A percentile compares a stretch with the other conserved stretches of the same genome.
Conservation (phyloP, 164 flowering plant species). For the Cinnamomum micranthum region DNA sequence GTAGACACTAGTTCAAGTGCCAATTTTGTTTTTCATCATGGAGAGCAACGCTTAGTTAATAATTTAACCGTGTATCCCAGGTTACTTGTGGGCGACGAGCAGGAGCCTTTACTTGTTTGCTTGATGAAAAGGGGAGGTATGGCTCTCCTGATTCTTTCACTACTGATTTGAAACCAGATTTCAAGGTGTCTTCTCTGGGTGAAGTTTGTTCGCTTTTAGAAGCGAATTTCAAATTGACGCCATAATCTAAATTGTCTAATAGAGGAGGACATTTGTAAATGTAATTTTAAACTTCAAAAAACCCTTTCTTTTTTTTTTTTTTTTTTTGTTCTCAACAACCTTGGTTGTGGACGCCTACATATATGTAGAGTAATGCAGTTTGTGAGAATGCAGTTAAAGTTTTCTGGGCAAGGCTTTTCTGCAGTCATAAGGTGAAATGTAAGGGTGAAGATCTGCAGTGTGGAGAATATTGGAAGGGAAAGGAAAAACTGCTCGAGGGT, state of each 20-base stretch:
- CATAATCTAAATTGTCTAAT: conserved; percentile 22
- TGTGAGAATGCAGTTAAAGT: not conserved
- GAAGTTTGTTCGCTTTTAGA: conserved; percentile 55
- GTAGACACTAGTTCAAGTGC: not conserved
- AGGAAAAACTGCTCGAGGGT: not conserved
- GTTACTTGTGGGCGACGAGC: conserved; percentile 87
- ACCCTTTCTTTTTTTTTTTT: too few species aligned
- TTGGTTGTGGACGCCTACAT: not conserved
- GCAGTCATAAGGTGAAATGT: not conserved
- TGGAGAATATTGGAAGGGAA: not conserved
- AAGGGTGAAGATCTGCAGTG: not conserved
- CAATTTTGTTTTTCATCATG: not conserved
- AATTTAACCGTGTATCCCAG: conserved; percentile 24
- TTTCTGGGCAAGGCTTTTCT: not conserved
- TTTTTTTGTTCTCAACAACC: not conserved
- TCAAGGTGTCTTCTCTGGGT: conserved; percentile 66
- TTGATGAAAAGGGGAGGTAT: conserved; percentile 85
- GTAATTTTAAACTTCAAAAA: not conserved
- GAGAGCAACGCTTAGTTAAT: not conserved
- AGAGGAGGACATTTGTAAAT: not conserved
- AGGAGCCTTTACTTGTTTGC: conserved; percentile 82
- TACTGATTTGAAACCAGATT: conserved; percentile 64
- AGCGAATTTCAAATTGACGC: conserved; percentile 49
- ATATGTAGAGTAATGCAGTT: not conserved
- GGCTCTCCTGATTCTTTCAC: conserved; percentile 40